Evolutionary conservation across 208 protist species (phyloP), one percentile per base, ranked within the genome.

Genomic region (Jaenimonas drosophilae): DNA sequence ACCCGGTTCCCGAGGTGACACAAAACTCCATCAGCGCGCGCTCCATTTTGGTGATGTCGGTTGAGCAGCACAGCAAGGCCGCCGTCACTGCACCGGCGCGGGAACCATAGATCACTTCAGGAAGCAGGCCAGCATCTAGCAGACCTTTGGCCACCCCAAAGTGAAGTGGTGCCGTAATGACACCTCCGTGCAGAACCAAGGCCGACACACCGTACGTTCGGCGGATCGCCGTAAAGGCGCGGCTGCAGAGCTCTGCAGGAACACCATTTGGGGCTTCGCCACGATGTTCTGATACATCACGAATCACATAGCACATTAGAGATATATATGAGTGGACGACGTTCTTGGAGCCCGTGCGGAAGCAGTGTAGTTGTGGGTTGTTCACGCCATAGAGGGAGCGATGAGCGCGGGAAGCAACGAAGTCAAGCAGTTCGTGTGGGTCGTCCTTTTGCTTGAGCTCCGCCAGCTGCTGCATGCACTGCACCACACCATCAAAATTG

Each of bases 291-390:
- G n/a, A n/a, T n/a, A n/a, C n/a, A n/a, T n/a, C n/a, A n/a, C 52
- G 49, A 11, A 74, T 52, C 21, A 78, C 23, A 43, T 63, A 75
- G 27, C 60, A 61, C 9, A 74, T 33, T 12, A 79, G 45, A 0
- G 82, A 71, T 29, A 62, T 73, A 48, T 86, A 89, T n/a, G 75
- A 58, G 40, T 80, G 65, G 50, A 89, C 84, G 32, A 78, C 41
- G 19, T 48, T 54, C 49, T 89, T 89, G 9, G 72, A 79, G 20
- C 73, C 80, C 16, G 71, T 84, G 27, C 56, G 50, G 59, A 78
- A 89, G 36, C 37, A 33, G 61, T 78, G 84, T 33, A 81, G 47
- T 12, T 56, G 44, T 31, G 65, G 53, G 42, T 84, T 69, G 11
- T 41, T 64, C 50, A 86, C 78, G 21, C 72, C 73, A 61, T 51